Evolutionary conservation across 345 rosid genomes (phyloP), one percentile per base, ranked within the genome.

Genomic region (Anacardium occidentale): DNA sequence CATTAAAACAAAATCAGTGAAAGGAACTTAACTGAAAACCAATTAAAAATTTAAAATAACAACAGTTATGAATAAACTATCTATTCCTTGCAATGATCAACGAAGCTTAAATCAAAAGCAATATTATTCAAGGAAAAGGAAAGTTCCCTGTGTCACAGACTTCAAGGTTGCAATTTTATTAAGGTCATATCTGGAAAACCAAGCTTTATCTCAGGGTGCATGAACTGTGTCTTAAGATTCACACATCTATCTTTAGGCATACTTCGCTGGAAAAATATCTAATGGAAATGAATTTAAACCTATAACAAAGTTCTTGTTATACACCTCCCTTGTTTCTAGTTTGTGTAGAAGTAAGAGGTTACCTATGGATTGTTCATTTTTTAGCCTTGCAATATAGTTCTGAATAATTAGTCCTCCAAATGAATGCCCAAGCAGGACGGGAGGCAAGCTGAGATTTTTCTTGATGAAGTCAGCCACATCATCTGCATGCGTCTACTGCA

Each of bases 361-460:
- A 91, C 92, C 91, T 74, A 63, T 63, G 7, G 26, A 13, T 32
- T 68, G 75, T 60, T 69, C 67, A 64, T 77, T 84, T 72, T 78
- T 72, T 25, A 86, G 82, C 50, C 81, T 83, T 64, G 97, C 89
- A 69, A 94, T 77, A 80, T 90, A 91, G 71, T 81, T 86, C 71
- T 94, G 96, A 77, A 91, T 86, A 66, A 90, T 86, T 32, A 91
- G 87, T 74, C 96, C 98, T 75, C 97, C 98, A 72, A 91, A 91
- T 59, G 98, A 94, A 77, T 94, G 98, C 7, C 97, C 97, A 68
- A 91, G 79, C 76, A 91, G 83, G 22, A 90, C 88, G 6, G 98
- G 97, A 10, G 86, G 92, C 54, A 40, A 59, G 60, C 63, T 66
- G 72, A 91, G 82, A 45, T 79, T 85, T 68, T 83, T 80, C 74